Evolutionary conservation across 192 early-diverging fungal species (phyloP), one percentile per base, ranked within the genome.

Genomic region (Coemansia sp.): DNA sequence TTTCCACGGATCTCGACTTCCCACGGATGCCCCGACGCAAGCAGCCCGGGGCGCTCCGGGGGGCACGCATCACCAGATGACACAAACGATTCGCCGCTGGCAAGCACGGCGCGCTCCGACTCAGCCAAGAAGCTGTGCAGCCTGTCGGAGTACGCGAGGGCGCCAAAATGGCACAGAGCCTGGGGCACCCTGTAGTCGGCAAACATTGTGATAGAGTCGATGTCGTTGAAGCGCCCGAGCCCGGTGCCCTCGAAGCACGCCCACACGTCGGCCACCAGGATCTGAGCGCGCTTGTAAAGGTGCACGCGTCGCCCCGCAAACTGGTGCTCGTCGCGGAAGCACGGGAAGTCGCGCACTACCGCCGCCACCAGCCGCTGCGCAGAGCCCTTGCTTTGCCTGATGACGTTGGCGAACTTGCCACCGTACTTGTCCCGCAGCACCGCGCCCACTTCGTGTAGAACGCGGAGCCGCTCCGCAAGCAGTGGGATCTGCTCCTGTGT

Each of bases 181-280:
- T 94, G 85, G 5, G 86, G 86, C 20, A 91, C 86, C n/a, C 92
- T 79, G 70, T 93, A 94, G 69, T 94, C 93, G 5, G 93, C 93
- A 89, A 94, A 94, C 90, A 94, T 94, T 13, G 93, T 94, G 34
- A 94, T 85, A 13, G 75, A 46, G 63, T 91, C 87, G 74, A 94
- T 92, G 63, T 92, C 90, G 25, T 79, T 49, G 67, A 94, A 93
- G 8, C 65, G 22, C 1, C 93, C 90, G 35, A 67, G 62, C 0
- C 73, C 69, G 53, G 73, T 29, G 38, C 89, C 89, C 70, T 93
- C 90, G 67, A 93, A 94, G 66, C 91, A 92, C 17, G 90, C 91
- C 93, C 92, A 94, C 19, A 92, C 65, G 66, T 94, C 93, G 38
- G 91, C 93, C 2, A 91, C 87, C 38, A 94, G 79, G 55, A 94